Base-by-base conservation (phyloP, 345 rosid genomes). In the Sisymbrium irio region DNA sequence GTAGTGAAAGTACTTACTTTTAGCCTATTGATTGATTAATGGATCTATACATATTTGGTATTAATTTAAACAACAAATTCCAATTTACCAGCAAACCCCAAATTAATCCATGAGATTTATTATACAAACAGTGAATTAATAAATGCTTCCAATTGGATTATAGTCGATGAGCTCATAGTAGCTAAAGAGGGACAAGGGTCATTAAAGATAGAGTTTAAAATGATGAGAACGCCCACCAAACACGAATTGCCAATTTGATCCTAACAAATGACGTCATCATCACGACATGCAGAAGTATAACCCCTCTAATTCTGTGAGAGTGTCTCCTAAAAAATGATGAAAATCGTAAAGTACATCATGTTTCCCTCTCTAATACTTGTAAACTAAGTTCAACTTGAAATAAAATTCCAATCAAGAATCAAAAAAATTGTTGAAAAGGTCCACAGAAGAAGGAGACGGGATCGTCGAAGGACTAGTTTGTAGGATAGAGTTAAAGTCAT, bases 401-500 rank as follows among this genome's bases (percentile, higher is more conserved):
- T 20, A 44, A 35, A 32, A 40, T 62, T 22, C 45, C 3, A 53
- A 67, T 85, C 68, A 88, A 47, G 78, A 81, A 75, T 89, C 88
- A 69, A 86, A 91, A 20, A 86, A 79, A 68, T 87, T 83, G 69
- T 83, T 92, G 90, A 88, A 88, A 46, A 83, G 69, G 78, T 90
- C 96, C 46, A 79, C 53, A 12, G 95, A 74, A 35, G 86, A 81
- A 47, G 79, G 58, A 82, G 54, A 36, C 77, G 79, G 65, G 32
- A 12, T 77, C 42, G 82, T 68, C 22, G 74, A 67, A 64, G 98
- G 96, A 71, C 91, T 92, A 2, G 84, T 79, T 79, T 89, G 79
- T 79, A 85, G 77, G 55, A 79, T 78, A 22, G 84, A 83, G 10
- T 82, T 90, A 1, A 84, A 68, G 28, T 83, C 86, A 66, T 81